phyloP scores from a whole-genome alignment of 2,329 filamentous ascomycete genomes.

The Westerdykella sp. region DNA sequence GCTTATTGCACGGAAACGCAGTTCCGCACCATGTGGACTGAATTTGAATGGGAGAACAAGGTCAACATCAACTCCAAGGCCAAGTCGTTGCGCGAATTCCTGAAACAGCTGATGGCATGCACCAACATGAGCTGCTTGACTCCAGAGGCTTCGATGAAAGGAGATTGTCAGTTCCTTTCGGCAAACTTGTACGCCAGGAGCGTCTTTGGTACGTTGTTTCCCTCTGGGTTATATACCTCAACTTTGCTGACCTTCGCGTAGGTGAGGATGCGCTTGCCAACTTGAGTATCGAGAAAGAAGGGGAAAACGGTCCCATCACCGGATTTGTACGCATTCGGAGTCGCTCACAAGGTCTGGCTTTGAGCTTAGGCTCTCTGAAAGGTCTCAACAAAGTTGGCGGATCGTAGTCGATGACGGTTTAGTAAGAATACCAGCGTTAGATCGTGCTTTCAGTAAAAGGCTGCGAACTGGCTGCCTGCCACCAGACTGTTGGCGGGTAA shows the following conservation, averaged over 20 bases:
- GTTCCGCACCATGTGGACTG: conserved; percentile 99
- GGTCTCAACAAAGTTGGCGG: conserved; percentile 61
- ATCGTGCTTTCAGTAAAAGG: too few relatives aligned
- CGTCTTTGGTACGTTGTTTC: conserved; percentile 77
- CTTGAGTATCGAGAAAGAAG: conserved; percentile 95
- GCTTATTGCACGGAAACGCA: conserved; percentile 95
- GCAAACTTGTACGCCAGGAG: conserved; percentile 94
- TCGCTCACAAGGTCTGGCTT: conserved; percentile 86
- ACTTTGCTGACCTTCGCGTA: conserved; percentile 37
- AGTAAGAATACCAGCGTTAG: too few relatives aligned
- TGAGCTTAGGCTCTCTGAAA: conserved; percentile 91
- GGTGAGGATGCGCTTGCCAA: conserved; percentile 98
- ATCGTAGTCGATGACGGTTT: not conserved
- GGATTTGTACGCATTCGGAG: conserved; percentile 97
- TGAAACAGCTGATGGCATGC: conserved; percentile 90
- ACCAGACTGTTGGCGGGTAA: too few relatives aligned
- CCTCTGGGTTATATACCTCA: not conserved
- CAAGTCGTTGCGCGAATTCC: conserved; percentile 83
- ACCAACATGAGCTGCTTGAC: conserved; percentile 99
- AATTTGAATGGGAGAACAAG: conserved; percentile 99
- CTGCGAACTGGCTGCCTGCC: too few relatives aligned
- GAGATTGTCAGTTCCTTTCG: conserved; percentile 95
- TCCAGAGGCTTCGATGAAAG: conserved; percentile 91
- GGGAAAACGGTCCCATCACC: conserved; percentile 88
- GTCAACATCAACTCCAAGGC: conserved; percentile 94